Conservation (phyloP, 1,284 basidiomycete genomes). For the Sanghuangporus sanghuang region DNA sequence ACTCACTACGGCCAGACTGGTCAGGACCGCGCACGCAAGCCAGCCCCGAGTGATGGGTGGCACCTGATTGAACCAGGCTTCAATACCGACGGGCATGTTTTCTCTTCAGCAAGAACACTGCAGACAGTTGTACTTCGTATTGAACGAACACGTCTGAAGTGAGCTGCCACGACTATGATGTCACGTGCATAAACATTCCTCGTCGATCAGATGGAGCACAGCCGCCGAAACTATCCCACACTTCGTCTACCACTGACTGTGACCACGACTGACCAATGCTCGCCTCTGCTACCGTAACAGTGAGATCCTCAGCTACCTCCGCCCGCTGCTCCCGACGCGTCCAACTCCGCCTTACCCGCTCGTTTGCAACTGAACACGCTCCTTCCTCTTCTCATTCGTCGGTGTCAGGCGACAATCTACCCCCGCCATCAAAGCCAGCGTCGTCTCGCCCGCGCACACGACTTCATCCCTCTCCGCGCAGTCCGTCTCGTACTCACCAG, state of each 20-base stretch:
- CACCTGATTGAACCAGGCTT: constrained; percentile 82
- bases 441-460: constrained; percentile 12
- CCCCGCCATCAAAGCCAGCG: constrained; percentile 6
- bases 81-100: constrained; percentile 70
- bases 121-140: too few relatives aligned
- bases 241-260: not conserved
- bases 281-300: not conserved
- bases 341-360: constrained; percentile 8
- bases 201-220: not conserved
- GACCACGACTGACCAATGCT: constrained; percentile 1
- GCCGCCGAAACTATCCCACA: not conserved
- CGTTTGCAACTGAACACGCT: constrained; percentile 16
- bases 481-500: constrained; percentile 31
- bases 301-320: not conserved
- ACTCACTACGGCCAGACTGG: constrained; percentile 81
- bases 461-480: constrained; percentile 43
- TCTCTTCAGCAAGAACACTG: not conserved
- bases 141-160: too few relatives aligned
- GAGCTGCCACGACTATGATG: not conserved
- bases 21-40: constrained; percentile 72
- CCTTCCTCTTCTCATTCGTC: constrained; percentile 7
- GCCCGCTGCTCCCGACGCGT: constrained; percentile 9
- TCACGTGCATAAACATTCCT: not conserved
- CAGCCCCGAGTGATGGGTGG: constrained; percentile 86
- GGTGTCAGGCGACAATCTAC: not conserved